Evolutionary conservation across 2,329 filamentous ascomycete species (phyloP).

Genomic region (Fusarium sambucinum): DNA sequence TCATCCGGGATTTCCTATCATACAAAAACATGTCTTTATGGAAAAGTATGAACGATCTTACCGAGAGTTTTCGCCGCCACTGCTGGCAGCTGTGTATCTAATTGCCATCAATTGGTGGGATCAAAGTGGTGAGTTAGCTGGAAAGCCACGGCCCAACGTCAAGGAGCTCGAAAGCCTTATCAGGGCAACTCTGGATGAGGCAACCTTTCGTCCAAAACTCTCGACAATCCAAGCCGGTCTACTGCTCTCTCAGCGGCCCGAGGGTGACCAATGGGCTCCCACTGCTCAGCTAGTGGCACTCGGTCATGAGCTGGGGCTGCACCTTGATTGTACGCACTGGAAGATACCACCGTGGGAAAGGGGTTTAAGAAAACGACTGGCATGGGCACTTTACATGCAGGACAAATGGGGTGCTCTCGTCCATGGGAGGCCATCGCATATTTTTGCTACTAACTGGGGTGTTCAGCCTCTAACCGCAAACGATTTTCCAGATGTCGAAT

Average conservation of each 20-base stretch:
- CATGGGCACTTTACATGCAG: slow-evolving; percentile 94
- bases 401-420: slow-evolving; percentile 91
- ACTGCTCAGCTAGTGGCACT: slow-evolving; percentile 90
- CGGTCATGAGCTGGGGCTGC: slow-evolving; percentile 86
- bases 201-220: slow-evolving; percentile 84
- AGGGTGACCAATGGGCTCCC: slow-evolving; percentile 83
- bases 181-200: slow-evolving; percentile 77
- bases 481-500: slow-evolving; percentile 80
- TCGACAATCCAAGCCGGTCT: slow-evolving; percentile 84
- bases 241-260: slow-evolving; percentile 78
- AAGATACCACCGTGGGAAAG: slow-evolving; percentile 90
- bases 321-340: slow-evolving; percentile 89
- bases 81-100: slow-evolving; percentile 85
- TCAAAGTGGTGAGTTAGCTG: slow-evolving; percentile 74
- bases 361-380: slow-evolving; percentile 83
- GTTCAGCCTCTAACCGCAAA: slow-evolving; percentile 73
- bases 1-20: slow-evolving; percentile 84
- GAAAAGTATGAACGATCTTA: slow-evolving; percentile 81
- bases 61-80: slow-evolving; percentile 78
- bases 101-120: slow-evolving; percentile 92
- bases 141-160: slow-evolving; percentile 77
- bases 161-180: slow-evolving; percentile 79
- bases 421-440: slow-evolving; percentile 86
- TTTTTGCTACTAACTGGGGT: slow-evolving; percentile 78
- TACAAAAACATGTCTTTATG: slow-evolving; percentile 83